A percentile compares a stretch with the other conserved stretches of the same genome.
Evolutionary conservation across 257 asterid species (phyloP).

Genomic region (Osmanthus fragrans): DNA sequence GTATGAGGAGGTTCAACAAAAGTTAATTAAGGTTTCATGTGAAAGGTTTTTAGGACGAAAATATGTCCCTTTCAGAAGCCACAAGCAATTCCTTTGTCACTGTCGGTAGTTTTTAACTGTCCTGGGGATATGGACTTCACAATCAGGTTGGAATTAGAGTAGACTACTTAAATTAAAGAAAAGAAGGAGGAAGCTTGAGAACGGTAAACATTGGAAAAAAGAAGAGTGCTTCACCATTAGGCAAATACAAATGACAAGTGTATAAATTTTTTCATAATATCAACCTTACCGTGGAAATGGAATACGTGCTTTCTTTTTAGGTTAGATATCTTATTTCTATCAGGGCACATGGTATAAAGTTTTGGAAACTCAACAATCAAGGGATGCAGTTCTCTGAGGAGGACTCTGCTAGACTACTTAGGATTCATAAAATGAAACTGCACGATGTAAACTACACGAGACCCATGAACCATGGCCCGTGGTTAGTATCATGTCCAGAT

Average conservation of each 20-base stretch:
- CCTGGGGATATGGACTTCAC: neutral
- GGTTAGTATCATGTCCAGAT: too few relatives aligned
- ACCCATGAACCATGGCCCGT: neutral
- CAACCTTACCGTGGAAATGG: neutral
- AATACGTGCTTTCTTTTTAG: too few relatives aligned
- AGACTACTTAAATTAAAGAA: neutral
- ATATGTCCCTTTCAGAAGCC: neutral
- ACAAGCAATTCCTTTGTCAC: neutral
- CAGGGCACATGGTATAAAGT: too few relatives aligned
- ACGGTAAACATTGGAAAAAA: neutral
- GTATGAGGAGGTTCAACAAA: neutral
- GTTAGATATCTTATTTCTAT: too few relatives aligned
- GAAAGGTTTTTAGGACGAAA: neutral
- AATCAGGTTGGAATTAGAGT: neutral
- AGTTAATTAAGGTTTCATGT: neutral
- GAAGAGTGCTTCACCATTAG: neutral
- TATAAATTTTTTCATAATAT: neutral
- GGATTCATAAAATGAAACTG: neutral
- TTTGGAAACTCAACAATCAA: too few relatives aligned
- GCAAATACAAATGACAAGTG: neutral
- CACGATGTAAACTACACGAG: neutral
- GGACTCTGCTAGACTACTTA: neutral
- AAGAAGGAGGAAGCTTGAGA: neutral
- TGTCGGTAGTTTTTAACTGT: neutral
- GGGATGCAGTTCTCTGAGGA: too few relatives aligned